Conservation (phyloP, 331 rosid genomes). For the Acacia pycnantha region DNA sequence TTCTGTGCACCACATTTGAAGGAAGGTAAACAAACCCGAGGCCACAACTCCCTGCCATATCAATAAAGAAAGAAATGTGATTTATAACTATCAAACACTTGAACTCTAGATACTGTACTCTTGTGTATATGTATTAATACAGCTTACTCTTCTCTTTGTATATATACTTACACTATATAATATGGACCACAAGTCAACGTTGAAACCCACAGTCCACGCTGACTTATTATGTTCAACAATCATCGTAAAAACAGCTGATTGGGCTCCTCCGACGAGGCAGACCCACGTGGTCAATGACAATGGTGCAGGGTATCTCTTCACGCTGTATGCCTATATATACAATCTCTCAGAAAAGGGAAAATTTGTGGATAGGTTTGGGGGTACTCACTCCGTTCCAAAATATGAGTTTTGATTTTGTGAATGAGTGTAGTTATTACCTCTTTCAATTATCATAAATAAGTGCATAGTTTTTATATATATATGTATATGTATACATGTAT, state of each 20-base stretch:
- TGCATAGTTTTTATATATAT: too few relatives aligned
- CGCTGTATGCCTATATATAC: constrained; percentile 52
- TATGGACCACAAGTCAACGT: constrained; percentile 67
- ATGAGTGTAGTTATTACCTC: too few relatives aligned
- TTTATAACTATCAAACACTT: neutral
- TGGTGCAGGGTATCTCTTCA: constrained; percentile 82
- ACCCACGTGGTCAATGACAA: constrained; percentile 76
- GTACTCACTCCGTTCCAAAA: too few relatives aligned
- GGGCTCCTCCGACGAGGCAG: constrained; percentile 73
- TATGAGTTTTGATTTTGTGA: too few relatives aligned
- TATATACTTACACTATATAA: constrained; percentile 58
- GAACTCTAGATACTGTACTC: too few relatives aligned
- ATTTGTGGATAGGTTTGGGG: neutral
- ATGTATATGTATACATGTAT: too few relatives aligned
- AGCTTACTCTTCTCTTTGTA: too few relatives aligned
- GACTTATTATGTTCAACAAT: constrained; percentile 45
- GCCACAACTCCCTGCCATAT: constrained; percentile 63
- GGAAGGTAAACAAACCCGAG: constrained; percentile 50
- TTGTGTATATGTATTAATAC: neutral
- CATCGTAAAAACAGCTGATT: constrained; percentile 63
- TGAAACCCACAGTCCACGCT: constrained; percentile 64
- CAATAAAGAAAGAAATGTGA: neutral
- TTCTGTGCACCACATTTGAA: constrained; percentile 81
- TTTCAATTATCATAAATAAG: too few relatives aligned
- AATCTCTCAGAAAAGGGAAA: neutral